These are phyloP conservation scores for Erysimum pusillum DNA, from an alignment of 441 rosid genomes.

Conservation along the genomic window DNA sequence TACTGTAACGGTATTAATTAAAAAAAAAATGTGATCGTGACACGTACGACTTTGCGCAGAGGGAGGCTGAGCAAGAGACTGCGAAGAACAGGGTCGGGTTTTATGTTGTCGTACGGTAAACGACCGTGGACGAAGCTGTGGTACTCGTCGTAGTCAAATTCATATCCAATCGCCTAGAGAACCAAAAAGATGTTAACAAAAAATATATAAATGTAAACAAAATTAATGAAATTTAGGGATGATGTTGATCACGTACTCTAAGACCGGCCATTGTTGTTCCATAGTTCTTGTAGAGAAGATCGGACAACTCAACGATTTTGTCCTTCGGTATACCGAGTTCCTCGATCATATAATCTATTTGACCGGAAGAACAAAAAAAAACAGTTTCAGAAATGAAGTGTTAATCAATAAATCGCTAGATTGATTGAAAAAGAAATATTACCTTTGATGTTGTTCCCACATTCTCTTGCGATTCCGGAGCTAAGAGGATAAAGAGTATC, in stretches of 20 bases:
- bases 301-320: slow-evolving; percentile 69
- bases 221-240: not conserved
- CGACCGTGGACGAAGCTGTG: slow-evolving; percentile 91
- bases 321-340: slow-evolving; percentile 72
- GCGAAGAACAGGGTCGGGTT: slow-evolving; percentile 83
- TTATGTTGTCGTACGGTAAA: slow-evolving; percentile 82
- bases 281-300: slow-evolving; percentile 77
- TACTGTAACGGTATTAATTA: too few relatives aligned
- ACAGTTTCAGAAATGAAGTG: not conserved
- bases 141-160: slow-evolving; percentile 90
- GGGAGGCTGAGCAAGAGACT: slow-evolving; percentile 79
- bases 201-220: not conserved
- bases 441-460: slow-evolving; percentile 89
- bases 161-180: slow-evolving; percentile 84
- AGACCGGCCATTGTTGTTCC: slow-evolving; percentile 99
- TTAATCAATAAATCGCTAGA: not conserved
- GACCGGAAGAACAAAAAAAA: not conserved
- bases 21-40: slow-evolving; percentile 17
- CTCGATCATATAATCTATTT: slow-evolving; percentile 81
- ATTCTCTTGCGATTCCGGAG: slow-evolving; percentile 70
- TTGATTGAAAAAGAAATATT: not conserved
- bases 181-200: slow-evolving; percentile 2
- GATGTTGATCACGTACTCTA: slow-evolving; percentile 60
- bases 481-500: slow-evolving; percentile 91
- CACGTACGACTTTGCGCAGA: slow-evolving; percentile 70